phyloP scores from a whole-genome alignment of 2,329 filamentous ascomycete species.

The Hymenoscyphus infarciens region DNA sequence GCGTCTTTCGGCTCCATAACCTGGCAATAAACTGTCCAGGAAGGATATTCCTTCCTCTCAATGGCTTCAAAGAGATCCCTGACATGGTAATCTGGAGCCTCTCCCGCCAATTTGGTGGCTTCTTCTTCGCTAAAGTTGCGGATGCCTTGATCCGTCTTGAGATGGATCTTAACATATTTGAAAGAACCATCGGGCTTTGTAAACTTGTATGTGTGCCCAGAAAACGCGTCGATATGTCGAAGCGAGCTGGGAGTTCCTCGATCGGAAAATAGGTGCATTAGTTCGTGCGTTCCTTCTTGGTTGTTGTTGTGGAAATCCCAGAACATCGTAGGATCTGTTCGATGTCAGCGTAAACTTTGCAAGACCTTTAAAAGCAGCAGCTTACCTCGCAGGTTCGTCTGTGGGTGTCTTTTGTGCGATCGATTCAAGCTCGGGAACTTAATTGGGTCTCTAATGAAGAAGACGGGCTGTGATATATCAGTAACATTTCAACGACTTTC shows the following conservation, averaged over 20 bases:
- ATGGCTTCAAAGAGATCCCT: constrained; percentile 44
- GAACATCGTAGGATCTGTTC: constrained; percentile 44
- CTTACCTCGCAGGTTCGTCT: constrained; percentile 54
- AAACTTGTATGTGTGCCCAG: constrained; percentile 46
- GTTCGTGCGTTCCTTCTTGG: constrained; percentile 10
- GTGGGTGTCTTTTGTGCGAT: constrained; percentile 71
- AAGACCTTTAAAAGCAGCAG: not conserved
- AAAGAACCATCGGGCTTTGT: constrained; percentile 38
- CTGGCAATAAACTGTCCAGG: constrained; percentile 52
- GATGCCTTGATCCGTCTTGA: constrained; percentile 46
- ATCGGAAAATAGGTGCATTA: constrained; percentile 13
- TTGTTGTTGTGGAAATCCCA: constrained; percentile 16
- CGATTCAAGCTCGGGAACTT: constrained; percentile 74
- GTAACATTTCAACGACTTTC: not conserved
- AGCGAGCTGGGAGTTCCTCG: constrained; percentile 8
- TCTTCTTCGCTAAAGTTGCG: constrained; percentile 41
- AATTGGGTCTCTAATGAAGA: constrained; percentile 69
- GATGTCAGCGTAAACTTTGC: not conserved
- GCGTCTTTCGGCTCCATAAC: constrained; percentile 51
- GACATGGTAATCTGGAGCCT: constrained; percentile 38
- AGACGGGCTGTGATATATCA: constrained; percentile 50
- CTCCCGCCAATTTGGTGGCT: constrained; percentile 36
- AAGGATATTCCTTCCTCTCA: constrained; percentile 42
- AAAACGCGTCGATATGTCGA: constrained; percentile 11
- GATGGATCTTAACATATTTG: constrained; percentile 48